Percentiles rank a stretch among this genome's conserved stretches.
Conservation (phyloP, 768 basidiomycete species). For the Phanerochaete carnosa region DNA sequence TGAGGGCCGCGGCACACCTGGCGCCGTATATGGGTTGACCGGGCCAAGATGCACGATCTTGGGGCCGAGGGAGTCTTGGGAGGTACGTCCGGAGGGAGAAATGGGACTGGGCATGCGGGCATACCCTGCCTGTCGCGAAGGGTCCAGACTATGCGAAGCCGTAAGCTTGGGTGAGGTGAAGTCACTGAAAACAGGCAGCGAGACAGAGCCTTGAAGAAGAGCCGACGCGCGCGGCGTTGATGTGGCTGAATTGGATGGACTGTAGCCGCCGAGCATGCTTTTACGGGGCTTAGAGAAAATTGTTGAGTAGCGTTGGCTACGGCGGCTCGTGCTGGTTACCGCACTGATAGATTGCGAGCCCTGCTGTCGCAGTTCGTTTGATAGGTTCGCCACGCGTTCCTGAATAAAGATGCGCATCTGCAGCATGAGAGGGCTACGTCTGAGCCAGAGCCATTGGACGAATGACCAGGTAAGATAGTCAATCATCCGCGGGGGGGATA, state of each 20-base stretch:
- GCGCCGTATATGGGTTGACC: conserved; percentile 26
- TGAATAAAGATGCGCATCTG: conserved; percentile 66
- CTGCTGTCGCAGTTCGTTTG: conserved; percentile 42
- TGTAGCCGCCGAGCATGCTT: conserved; percentile 30
- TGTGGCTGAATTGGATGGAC: conserved; percentile 43
- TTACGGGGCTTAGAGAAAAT: conserved; percentile 56
- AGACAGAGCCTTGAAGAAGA: conserved; percentile 16
- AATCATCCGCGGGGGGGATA: conserved; percentile 48
- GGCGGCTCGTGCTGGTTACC: conserved; percentile 29
- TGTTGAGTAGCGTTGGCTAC: conserved; percentile 40
- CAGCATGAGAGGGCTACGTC: conserved; percentile 57
- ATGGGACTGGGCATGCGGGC: conserved; percentile 36
- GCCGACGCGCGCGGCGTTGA: conserved; percentile 35
- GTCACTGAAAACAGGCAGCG: conserved; percentile 15
- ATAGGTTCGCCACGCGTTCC: conserved; percentile 56
- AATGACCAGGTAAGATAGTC: conserved; percentile 76
- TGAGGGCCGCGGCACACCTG: neutral
- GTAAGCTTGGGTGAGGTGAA: conserved; percentile 2
- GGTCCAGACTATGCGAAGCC: conserved; percentile 10
- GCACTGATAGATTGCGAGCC: conserved; percentile 17
- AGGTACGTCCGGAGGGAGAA: conserved; percentile 31
- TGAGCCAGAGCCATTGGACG: conserved; percentile 61
- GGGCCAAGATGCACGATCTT: conserved; percentile 64
- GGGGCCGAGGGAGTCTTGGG: conserved; percentile 34
- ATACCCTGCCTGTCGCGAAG: conserved; percentile 37